phyloP scores from a whole-genome alignment of 1,284 basidiomycete genomes.

The Pseudozyma tsukubaensis region DNA sequence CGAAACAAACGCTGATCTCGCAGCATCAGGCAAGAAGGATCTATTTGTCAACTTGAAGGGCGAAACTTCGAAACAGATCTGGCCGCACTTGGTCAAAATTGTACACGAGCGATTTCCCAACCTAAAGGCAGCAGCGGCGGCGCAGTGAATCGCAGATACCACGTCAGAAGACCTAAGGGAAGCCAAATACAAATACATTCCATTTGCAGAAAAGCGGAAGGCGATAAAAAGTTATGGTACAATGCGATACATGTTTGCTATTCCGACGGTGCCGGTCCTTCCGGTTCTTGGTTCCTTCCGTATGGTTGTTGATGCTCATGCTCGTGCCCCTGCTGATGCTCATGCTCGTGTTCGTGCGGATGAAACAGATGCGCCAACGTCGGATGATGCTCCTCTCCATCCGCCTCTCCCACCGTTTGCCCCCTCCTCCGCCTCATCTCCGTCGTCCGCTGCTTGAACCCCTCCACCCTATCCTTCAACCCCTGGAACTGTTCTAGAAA shows the following conservation, averaged over 20 bases:
- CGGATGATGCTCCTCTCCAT: neutral
- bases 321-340: neutral
- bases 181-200: neutral
- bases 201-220: too few relatives aligned
- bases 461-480: constrained; percentile 39
- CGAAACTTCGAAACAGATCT: constrained; percentile 89
- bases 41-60: constrained; percentile 81
- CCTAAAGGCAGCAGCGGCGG: constrained; percentile 1
- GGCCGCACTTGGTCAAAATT: constrained; percentile 80
- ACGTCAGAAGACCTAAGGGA: neutral
- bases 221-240: neutral
- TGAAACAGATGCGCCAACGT: neutral
- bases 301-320: neutral
- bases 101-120: constrained; percentile 68
- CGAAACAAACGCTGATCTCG: neutral
- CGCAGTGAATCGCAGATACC: neutral
- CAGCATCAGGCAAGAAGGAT: constrained; percentile 8
- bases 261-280: neutral
- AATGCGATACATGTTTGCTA: neutral
- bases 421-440: constrained; percentile 2
- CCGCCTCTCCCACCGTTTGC: neutral
- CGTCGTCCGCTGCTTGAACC: constrained; percentile 15
- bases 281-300: neutral
- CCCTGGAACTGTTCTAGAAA: constrained; percentile 30
- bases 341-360: too few relatives aligned